A percentile compares a stretch with the other conserved stretches of the same genome.
phyloP scores from a whole-genome alignment of 2,329 filamentous ascomycete genomes.

The Trichophyton schoenleinii region DNA sequence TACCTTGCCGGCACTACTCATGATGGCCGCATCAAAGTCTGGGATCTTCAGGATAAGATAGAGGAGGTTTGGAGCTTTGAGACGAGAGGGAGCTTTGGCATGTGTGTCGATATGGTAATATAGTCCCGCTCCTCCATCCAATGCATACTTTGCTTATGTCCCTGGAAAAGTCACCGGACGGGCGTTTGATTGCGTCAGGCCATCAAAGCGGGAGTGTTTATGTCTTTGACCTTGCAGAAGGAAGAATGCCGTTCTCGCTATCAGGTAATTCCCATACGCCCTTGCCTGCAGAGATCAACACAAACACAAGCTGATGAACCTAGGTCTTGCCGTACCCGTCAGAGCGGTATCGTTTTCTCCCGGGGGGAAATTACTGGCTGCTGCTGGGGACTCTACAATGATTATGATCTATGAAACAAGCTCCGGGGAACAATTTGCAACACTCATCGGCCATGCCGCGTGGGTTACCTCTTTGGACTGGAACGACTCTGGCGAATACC shows the following conservation, averaged over 20 bases:
- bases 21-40: slow-evolving; percentile 79
- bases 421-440: slow-evolving; percentile 84
- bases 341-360: slow-evolving; percentile 81
- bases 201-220: slow-evolving; percentile 88
- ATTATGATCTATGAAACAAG: slow-evolving; percentile 87
- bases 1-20: slow-evolving; percentile 79
- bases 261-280: slow-evolving; percentile 44
- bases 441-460: slow-evolving; percentile 62
- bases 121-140: background rate
- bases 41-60: slow-evolving; percentile 50
- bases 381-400: slow-evolving; percentile 75
- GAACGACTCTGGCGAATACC: slow-evolving; percentile 83
- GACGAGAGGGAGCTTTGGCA: slow-evolving; percentile 83
- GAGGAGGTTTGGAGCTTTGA: slow-evolving; percentile 71
- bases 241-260: slow-evolving; percentile 72
- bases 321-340: slow-evolving; percentile 75
- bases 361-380: slow-evolving; percentile 68
- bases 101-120: slow-evolving; percentile 65
- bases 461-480: slow-evolving; percentile 91
- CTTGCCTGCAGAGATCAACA: background rate
- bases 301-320: slow-evolving; percentile 18
- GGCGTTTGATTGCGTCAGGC: slow-evolving; percentile 75
- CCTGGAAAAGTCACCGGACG: slow-evolving; percentile 49
- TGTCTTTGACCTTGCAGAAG: slow-evolving; percentile 86
- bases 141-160: background rate